phyloP scores from a whole-genome alignment of 805 yeast genomes.

The Cyberlindnera maclurae region DNA sequence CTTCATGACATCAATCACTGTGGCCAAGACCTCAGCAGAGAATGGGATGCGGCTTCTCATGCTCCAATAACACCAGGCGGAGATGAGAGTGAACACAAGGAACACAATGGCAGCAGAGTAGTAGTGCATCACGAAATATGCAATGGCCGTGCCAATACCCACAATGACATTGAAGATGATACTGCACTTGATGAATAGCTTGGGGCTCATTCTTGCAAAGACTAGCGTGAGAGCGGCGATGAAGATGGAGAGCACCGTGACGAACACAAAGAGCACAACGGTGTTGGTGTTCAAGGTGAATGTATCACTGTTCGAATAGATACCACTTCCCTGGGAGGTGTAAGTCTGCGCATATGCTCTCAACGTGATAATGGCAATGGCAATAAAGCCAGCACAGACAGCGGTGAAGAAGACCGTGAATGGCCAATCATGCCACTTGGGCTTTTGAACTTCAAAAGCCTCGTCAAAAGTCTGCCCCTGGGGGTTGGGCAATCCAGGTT shows the following conservation, averaged over 20 bases:
- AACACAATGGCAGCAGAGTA: slow-evolving; percentile 80
- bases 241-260: slow-evolving; percentile 51
- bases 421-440: slow-evolving; percentile 65
- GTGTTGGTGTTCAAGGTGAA: slow-evolving; percentile 73
- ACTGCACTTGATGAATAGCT: slow-evolving; percentile 60
- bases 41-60: slow-evolving; percentile 67
- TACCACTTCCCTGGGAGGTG: slow-evolving; percentile 52
- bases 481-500: slow-evolving; percentile 31
- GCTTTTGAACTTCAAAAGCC: slow-evolving; percentile 58
- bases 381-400: slow-evolving; percentile 58
- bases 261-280: slow-evolving; percentile 59
- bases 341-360: slow-evolving; percentile 53
- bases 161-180: slow-evolving; percentile 58
- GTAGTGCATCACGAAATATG: slow-evolving; percentile 58
- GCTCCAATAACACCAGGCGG: slow-evolving; percentile 68
- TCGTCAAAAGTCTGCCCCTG: slow-evolving; percentile 49
- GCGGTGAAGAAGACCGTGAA: slow-evolving; percentile 49
- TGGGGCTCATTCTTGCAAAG: slow-evolving; percentile 59
- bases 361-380: slow-evolving; percentile 61
- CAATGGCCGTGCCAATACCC: slow-evolving; percentile 72
- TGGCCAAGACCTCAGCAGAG: slow-evolving; percentile 60
- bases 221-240: slow-evolving; percentile 49
- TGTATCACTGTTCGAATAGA: slow-evolving; percentile 44
- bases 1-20: slow-evolving; percentile 73
- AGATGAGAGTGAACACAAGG: slow-evolving; percentile 53